These are phyloP conservation scores for Farysia itapuensis DNA, from an alignment of 1,284 basidiomycete genomes.

Conservation along the genomic window DNA sequence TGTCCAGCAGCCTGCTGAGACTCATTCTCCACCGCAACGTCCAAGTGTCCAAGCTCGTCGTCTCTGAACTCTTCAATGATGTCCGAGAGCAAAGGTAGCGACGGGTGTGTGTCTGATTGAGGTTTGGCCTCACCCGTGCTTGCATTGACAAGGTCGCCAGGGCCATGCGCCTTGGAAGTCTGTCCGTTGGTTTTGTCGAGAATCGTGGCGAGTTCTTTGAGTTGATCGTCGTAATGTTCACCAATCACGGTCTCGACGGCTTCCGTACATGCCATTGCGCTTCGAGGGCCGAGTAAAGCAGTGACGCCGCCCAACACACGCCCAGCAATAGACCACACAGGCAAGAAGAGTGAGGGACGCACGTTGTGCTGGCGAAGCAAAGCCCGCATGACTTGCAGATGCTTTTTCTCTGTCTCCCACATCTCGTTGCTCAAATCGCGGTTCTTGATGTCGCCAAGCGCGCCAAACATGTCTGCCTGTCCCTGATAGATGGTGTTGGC, in stretches of 20 bases:
- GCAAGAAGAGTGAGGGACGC: constrained; percentile 79
- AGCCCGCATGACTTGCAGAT: constrained; percentile 80
- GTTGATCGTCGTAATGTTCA: constrained; percentile 86
- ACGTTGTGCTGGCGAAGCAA: constrained; percentile 79
- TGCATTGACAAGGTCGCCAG: background rate
- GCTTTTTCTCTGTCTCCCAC: constrained; percentile 96
- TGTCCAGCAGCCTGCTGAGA: constrained; percentile 90
- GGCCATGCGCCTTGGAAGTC: background rate
- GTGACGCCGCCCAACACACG: constrained; percentile 82
- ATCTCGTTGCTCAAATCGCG: constrained; percentile 71
- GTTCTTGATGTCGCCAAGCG: constrained; percentile 35
- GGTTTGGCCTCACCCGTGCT: background rate
- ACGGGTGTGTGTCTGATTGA: constrained; percentile 64
- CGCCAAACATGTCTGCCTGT: constrained; percentile 54
- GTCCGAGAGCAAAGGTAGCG: constrained; percentile 73
- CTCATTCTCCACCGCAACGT: constrained; percentile 85
- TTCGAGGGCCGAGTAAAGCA: constrained; percentile 84
- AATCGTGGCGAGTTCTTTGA: constrained; percentile 40
- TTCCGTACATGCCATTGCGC: constrained; percentile 97
- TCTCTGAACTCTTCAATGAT: constrained; percentile 86
- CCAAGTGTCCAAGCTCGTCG: constrained; percentile 90
- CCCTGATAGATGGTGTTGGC: constrained; percentile 59
- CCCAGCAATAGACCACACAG: constrained; percentile 81
- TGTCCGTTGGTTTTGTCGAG: constrained; percentile 2
- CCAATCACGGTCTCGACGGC: constrained; percentile 97